Evolutionary conservation across 2,329 filamentous ascomycete genomes (phyloP), one percentile per base, ranked within the genome.

Genomic region (Fusarium camptoceras): DNA sequence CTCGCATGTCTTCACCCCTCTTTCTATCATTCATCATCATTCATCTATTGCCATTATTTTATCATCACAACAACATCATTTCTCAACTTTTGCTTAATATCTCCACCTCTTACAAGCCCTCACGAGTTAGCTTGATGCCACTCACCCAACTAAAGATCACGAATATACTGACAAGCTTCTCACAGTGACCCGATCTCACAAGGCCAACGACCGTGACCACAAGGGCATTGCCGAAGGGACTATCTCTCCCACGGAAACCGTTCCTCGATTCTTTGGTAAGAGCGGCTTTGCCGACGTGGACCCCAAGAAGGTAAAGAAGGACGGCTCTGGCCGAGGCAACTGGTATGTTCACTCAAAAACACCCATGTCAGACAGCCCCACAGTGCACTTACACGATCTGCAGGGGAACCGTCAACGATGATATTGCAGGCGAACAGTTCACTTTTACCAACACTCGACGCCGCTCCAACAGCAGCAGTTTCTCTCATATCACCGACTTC

Each of bases 281-380:
- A 84, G 89, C 65, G 95, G 95, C 73, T 91, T 92, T 78, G 85
- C 89, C 76, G 94, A 94, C 78, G 85, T 87, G 74, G 93, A 97
- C 78, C 95, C 96, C 66, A 94, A 93, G 82, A 96, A 97, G 86
- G 91, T 92, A 79, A 99, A 99, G 90, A 99, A 99, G 86, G 93
- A 97, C 77, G 95, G 95, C 70, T 92, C 88, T 73, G 95, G 95
- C 74, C 94, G 93, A 82, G 94, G 92, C 78, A 98, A 98, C 82
- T 99, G 95, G 95, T 97, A 88, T 81, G 91, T 77, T 25, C 46
- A 22, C 25, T 44, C 37, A 55, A 50, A 18, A 16, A 15, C 41
- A 48, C 24, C 20, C 62, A 39, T 42, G 22, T 50, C 14, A 8
- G 24, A 10, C 14, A 11, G 47, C 44, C 56, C 49, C 22, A 50